Evolutionary conservation across 805 yeast species (phyloP).

Genomic region (Cyberlindnera maclurae): DNA sequence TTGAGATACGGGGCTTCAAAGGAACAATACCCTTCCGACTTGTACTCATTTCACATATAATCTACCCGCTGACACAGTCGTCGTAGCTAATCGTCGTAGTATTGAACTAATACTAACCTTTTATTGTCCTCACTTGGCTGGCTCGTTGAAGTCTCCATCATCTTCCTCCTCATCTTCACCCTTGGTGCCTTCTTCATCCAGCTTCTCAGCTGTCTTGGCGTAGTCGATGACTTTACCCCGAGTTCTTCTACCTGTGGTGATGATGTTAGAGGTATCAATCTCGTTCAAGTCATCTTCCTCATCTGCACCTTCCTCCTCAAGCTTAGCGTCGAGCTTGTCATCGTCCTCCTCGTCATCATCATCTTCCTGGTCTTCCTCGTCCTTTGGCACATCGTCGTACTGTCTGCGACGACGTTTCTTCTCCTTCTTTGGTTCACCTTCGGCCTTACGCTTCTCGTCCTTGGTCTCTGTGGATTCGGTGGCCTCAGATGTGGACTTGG

Average conservation of each 20-base stretch:
- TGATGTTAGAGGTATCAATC: conserved; percentile 78
- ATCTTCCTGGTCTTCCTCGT: conserved; percentile 42
- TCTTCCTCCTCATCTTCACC: conserved; percentile 40
- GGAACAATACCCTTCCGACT: background rate
- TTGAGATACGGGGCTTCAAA: conserved; percentile 23
- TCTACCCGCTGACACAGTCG: background rate
- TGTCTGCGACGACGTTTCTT: conserved; percentile 54
- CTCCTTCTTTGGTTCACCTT: conserved; percentile 28
- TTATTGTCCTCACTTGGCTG: background rate
- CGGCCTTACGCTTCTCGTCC: conserved; percentile 22
- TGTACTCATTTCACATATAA: background rate
- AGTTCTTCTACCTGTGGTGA: conserved; percentile 81
- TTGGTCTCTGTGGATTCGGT: conserved; percentile 4
- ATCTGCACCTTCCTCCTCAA: conserved; percentile 47
- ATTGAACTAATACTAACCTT: no score
- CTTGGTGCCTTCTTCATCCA: conserved; percentile 37
- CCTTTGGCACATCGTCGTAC: conserved; percentile 55
- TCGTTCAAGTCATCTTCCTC: conserved; percentile 76
- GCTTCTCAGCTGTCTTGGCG: conserved; percentile 67
- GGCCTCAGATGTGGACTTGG: conserved; percentile 1
- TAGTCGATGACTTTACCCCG: conserved; percentile 86
- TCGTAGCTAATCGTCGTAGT: background rate
- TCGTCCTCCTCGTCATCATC: conserved; percentile 40
- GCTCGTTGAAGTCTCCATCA: conserved; percentile 44
- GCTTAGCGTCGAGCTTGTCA: conserved; percentile 38